A percentile compares a stretch with the other conserved stretches of the same genome.
These are phyloP conservation scores for Tylopilus balloui DNA, from an alignment of 768 basidiomycete genomes.

Conservation along the genomic window DNA sequence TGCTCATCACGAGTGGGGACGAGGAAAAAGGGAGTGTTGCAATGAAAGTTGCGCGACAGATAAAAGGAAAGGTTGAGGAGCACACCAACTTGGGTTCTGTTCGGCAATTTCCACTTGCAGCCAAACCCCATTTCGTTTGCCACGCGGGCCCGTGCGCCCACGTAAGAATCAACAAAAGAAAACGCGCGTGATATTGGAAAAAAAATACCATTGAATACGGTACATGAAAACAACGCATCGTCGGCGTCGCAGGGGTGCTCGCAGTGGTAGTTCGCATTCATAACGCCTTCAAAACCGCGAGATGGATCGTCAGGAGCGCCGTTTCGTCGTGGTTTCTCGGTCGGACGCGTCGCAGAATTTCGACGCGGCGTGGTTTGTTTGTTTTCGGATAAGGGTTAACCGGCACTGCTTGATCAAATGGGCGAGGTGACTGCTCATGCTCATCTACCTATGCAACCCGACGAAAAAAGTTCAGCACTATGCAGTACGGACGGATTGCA, in stretches of 20 bases:
- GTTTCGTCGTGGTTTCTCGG: background rate
- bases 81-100: constrained; percentile 37
- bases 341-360: constrained; percentile 9
- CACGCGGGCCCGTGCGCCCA: constrained; percentile 38
- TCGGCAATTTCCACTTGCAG: constrained; percentile 38
- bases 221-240: constrained; percentile 26
- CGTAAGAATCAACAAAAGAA: constrained; percentile 36
- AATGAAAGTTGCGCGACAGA: constrained; percentile 31
- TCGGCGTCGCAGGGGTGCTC: constrained; percentile 18
- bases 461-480: background rate
- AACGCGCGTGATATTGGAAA: constrained; percentile 29
- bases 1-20: constrained; percentile 37
- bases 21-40: constrained; percentile 16
- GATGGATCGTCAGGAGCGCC: background rate
- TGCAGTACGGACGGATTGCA: background rate
- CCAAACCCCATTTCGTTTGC: constrained; percentile 37
- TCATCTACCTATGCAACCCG: background rate
- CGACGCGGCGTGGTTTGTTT: constrained; percentile 29
- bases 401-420: constrained; percentile 23
- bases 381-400: constrained; percentile 28
- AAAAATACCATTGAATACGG: constrained; percentile 30
- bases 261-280: constrained; percentile 13
- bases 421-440: constrained; percentile 4
- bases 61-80: constrained; percentile 40
- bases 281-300: constrained; percentile 12